phyloP scores from a whole-genome alignment of 176 grass and related monocot species.

The Aegilops bicornis region DNA sequence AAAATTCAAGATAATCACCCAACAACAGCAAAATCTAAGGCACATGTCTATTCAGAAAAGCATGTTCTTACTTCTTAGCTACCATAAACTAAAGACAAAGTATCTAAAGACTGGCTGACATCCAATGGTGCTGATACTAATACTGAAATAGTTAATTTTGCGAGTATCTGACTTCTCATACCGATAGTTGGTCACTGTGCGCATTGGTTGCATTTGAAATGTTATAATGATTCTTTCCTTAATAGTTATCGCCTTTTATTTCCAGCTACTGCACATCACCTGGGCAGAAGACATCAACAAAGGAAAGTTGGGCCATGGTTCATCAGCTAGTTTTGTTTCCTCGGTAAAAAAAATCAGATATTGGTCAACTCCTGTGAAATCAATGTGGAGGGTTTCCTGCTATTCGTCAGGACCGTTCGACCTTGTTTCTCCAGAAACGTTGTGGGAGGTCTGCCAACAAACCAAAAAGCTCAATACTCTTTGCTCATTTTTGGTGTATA shows the following conservation, averaged over 20 bases:
- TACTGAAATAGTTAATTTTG: background rate
- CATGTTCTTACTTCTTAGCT: slow-evolving; percentile 5
- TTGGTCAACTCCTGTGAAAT: slow-evolving; percentile 22
- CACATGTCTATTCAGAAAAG: slow-evolving; percentile 2
- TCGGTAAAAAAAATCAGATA: slow-evolving; percentile 42
- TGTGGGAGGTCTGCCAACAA: slow-evolving; percentile 79
- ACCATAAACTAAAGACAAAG: background rate
- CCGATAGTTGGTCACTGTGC: background rate
- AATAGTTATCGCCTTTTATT: slow-evolving; percentile 2
- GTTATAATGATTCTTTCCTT: slow-evolving; percentile 4
- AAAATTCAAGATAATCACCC: slow-evolving; percentile 1
- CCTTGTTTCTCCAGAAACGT: slow-evolving; percentile 61
- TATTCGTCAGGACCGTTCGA: slow-evolving; percentile 43
- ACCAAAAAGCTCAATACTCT: slow-evolving; percentile 4
- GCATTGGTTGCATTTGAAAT: slow-evolving; percentile 27
- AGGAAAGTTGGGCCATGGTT: slow-evolving; percentile 36
- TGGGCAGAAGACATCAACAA: slow-evolving; percentile 48
- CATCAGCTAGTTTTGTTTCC: slow-evolving; percentile 33
- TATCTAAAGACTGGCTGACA: background rate
- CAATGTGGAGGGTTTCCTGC: slow-evolving; percentile 64
- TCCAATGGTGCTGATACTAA: background rate
- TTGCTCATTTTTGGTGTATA: background rate
- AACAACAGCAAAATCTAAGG: background rate
- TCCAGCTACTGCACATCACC: slow-evolving; percentile 41
- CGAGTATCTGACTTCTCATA: background rate